Base-by-base conservation (phyloP, 352 stramenopile species). In the Phytopythium aichiense region DNA sequence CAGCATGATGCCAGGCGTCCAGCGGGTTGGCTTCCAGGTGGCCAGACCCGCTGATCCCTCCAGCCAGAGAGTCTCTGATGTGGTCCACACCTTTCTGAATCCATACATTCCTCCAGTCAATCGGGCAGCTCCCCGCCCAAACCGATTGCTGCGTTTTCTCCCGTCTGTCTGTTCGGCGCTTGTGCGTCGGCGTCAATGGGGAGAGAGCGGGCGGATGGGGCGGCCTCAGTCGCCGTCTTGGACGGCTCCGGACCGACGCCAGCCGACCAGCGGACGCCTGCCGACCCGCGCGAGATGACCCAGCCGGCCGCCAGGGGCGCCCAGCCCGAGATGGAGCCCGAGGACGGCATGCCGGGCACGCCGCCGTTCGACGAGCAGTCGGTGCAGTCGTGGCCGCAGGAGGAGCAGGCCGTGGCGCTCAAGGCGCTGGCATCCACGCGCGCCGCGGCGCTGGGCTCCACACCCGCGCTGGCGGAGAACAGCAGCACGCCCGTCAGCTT, bases 331-430 rank as follows among this genome's bases (percentile, higher is more conserved):
- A 23, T 31, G n/a, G 72, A 80, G 33, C 56, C 67, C 13, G 69
- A 77, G 30, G 31, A 67, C 25, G 66, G 81, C 9, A 79, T 92
- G 69, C 84, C 84, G 0, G 79, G 79, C 25, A 92, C 84, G n/a
- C 84, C 84, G 48, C 84, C 84, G 25, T 76, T 84, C 51, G 62
- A 77, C 56, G 64, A 64, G 9, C 70, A 70, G 28, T 73, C 58
- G 35, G 68, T 69, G 16, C 73, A 64, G 30, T 48, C 67, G 1
- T 87, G 77, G 77, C 65, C 65, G 4, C 51, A 69, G 51, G 45
- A 28, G 31, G 50, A 63, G 50, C 56, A 57, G 55, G 43, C 50
- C 4, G 13, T 53, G 23, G 42, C 37, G 4, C 51, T 37, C 16
- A 46, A 58, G 25, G 45, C 43, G 55, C 49, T 60, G 51, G 43